Percentiles rank a stretch among this genome's conserved stretches.
Evolutionary conservation across 2,329 filamentous ascomycete genomes (phyloP).

Genomic region (Fragosphaeria purpurea): DNA sequence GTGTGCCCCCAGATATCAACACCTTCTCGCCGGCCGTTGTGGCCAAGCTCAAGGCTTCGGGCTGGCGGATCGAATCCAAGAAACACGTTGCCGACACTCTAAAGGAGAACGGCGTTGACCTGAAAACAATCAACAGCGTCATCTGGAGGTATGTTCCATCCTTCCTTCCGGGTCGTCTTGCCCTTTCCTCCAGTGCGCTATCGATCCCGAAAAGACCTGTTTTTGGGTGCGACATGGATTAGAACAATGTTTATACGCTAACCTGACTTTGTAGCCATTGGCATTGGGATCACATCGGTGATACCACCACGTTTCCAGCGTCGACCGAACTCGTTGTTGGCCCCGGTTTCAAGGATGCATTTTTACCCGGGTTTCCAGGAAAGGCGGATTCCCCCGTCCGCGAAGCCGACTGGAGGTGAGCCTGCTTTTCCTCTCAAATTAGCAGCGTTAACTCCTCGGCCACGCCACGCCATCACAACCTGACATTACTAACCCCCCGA

Average conservation of each 20-base stretch:
- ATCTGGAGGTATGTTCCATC: conserved; percentile 3
- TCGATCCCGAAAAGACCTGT: too few species aligned
- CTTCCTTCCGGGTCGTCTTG: too few species aligned
- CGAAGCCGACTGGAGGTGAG: conserved; percentile 7
- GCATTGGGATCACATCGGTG: conserved; percentile 17
- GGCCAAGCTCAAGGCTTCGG: too few species aligned
- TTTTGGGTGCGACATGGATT: too few species aligned
- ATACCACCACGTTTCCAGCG: conserved; percentile 12
- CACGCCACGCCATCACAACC: not conserved
- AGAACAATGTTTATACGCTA: not conserved
- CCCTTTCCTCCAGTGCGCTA: too few species aligned
- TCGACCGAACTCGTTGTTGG: conserved; percentile 16
- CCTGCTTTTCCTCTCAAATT: not conserved
- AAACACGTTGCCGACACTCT: conserved; percentile 9
- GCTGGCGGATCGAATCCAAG: too few species aligned
- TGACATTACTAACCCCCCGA: not conserved
- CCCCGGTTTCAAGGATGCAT: conserved; percentile 13
- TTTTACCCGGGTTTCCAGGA: conserved; percentile 14
- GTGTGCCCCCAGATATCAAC: too few species aligned
- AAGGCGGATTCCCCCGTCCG: conserved; percentile 11
- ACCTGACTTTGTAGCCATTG: conserved; percentile 12
- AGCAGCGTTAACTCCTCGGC: too few species aligned
- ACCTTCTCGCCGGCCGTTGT: too few species aligned
- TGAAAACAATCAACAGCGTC: conserved; percentile 13
- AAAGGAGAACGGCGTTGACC: conserved; percentile 11